Evolutionary conservation across 257 asterid genomes (phyloP), one percentile per base, ranked within the genome.

Genomic region (Scutellaria galericulata): DNA sequence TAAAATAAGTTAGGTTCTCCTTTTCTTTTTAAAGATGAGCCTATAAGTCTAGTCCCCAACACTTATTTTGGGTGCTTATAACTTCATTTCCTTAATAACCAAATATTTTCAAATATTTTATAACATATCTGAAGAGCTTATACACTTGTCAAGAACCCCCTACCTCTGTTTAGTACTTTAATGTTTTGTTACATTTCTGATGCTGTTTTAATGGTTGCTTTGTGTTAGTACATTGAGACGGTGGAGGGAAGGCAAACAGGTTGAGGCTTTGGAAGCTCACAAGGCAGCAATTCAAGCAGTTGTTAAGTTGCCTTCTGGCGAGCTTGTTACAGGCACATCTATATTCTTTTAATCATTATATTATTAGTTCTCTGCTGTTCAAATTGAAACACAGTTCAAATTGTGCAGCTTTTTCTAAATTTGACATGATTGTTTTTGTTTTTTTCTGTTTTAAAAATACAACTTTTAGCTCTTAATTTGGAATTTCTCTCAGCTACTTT

Each of bases 261-360:
- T 88, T 75, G 98, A 88, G 75, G 85, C 73, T 20, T 81, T 83
- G 97, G 99, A 95, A 84, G 97, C 96, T 73, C 98, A 95, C 77
- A 84, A 84, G 74, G 75, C 88, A 65, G 86, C 99, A 42, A 79
- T 90, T 80, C 99, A 95, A 84, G 85, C 98, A 69, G 75, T 92
- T 81, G 73, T 87, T 65, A 92, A 79, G 83, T 80, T 92, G 76
- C 96, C 99, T 66, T 88, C 98, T 10, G 97, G 99, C 46, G 97
- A 88, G 83, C 86, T 95, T 80, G 93, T 86, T 45, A 92, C 99
- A 77, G 98, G 99, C 87, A 68, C 41, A 12, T 40, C 54, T 73
- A 77, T 66, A 63, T 52, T 68, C 62, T 53, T 46, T 75, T 41
- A 13, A 35, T 76, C 39, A 3, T 75, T 70, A 12, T 57, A 54